Conservation (phyloP, 1,284 basidiomycete genomes). For the Ustilago esculenta region DNA sequence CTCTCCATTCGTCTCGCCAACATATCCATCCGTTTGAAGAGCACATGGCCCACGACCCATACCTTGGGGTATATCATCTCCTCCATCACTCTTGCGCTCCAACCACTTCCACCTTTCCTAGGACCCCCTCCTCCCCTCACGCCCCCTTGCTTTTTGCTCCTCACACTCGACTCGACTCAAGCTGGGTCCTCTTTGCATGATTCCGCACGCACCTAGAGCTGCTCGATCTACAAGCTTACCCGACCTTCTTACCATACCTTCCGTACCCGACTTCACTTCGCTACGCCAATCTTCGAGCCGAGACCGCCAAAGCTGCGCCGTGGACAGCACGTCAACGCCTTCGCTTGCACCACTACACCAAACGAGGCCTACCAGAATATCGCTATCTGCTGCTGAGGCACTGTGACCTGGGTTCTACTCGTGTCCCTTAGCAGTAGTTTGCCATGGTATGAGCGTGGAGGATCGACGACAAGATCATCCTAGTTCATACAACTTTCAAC, state of each 20-base stretch:
- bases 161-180: too few species aligned
- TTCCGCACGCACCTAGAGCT: neutral
- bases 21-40: too few species aligned
- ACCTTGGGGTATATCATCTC: conserved; percentile 25
- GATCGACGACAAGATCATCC: conserved; percentile 15
- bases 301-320: conserved; percentile 8
- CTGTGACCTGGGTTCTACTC: too few species aligned
- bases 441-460: neutral
- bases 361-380: too few species aligned
- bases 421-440: too few species aligned
- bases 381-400: too few species aligned
- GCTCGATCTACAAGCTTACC: conserved; percentile 6
- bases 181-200: neutral
- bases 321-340: conserved; percentile 17
- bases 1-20: too few species aligned
- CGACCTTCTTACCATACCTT: neutral
- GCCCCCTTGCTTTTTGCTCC: neutral
- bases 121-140: neutral
- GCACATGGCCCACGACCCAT: conserved; percentile 7
- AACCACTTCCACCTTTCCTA: neutral
- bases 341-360: conserved; percentile 4
- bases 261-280: conserved; percentile 14
- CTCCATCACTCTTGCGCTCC: neutral
- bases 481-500: neutral
- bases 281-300: conserved; percentile 15